Base-by-base conservation (phyloP, 73 alveolate species). In the Durusdinium trenchii region DNA sequence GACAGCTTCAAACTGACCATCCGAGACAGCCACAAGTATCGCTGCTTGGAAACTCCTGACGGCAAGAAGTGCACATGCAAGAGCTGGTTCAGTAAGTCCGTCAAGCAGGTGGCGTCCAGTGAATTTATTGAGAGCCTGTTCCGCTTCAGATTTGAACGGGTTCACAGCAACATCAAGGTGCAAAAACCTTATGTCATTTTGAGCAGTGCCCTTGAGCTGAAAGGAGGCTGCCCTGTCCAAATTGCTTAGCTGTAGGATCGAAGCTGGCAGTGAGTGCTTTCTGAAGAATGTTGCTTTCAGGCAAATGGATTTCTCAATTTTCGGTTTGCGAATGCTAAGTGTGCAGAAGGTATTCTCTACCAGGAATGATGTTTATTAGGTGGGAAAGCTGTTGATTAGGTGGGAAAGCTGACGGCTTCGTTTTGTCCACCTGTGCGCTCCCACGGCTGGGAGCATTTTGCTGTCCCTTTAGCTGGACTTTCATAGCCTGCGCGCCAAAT, bases 141-240 rank as follows among this genome's bases (percentile, higher is more conserved):
- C 35, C 86, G 86, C 40, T 76, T 32, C 48, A 32, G 86, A 16
- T 76, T 76, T 32, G 86, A 76, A 40, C 50, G 86, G 1, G 86
- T 76, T 14, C 86, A 76, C 54, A 1, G 86, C 51, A 36, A 0
- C 60, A 9, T 14, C n/a, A 76, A 76, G 54, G 57, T 76, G 32
- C 86, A 76, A 40, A 76, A 76, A 40, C 86, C 86, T 18, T 76
- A 76, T 43, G 86, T 76, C 40, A 76, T 76, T 43, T 14, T 43
- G 51, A 36, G 57, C 86, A 16, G 35, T 6, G 86, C 86, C 60
- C 50, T 76, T 76, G 86, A 36, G 35, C 38, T 32, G 48, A 76
- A 76, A 54, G 54, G 35, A 14, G 86, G 57, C 23, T 40, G 38
- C 32, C 86, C 86, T 26, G 81, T 67, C 81, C 81, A 67, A 36